phyloP scores from a whole-genome alignment of 1,139 yeast species.

The Yamadazyma mexicana region DNA sequence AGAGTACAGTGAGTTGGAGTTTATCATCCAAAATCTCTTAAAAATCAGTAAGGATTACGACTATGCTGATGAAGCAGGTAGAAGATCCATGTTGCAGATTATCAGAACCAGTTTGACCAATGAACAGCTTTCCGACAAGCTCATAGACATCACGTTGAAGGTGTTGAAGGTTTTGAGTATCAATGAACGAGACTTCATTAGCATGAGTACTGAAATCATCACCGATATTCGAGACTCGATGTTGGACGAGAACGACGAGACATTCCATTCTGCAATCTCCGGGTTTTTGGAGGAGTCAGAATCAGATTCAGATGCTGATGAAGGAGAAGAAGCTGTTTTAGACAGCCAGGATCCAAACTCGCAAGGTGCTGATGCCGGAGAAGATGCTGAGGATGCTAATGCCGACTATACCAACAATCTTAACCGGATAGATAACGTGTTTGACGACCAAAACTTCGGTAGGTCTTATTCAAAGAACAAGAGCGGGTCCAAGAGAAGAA shows the following conservation, averaged over 20 bases:
- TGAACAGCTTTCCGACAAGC: slow-evolving; percentile 52
- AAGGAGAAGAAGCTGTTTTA: slow-evolving; percentile 11
- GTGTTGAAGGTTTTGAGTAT: slow-evolving; percentile 72
- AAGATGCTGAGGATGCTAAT: slow-evolving; percentile 18
- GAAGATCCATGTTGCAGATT: slow-evolving; percentile 76
- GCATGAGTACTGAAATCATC: slow-evolving; percentile 82
- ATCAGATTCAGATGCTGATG: slow-evolving; percentile 23
- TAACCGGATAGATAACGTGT: slow-evolving; percentile 18
- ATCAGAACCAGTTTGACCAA: slow-evolving; percentile 62
- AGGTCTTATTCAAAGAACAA: slow-evolving; percentile 9
- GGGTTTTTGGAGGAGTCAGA: slow-evolving; percentile 28
- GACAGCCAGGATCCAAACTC: slow-evolving; percentile 1
- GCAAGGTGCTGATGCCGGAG: slow-evolving; percentile 13
- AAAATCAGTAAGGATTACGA: slow-evolving; percentile 72
- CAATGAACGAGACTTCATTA: slow-evolving; percentile 79
- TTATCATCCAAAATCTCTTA: slow-evolving; percentile 72
- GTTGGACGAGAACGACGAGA: slow-evolving; percentile 40
- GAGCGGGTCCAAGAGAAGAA: slow-evolving; percentile 26
- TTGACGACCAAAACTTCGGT: slow-evolving; percentile 17
- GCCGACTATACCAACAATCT: slow-evolving; percentile 22
- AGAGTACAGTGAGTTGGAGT: slow-evolving; percentile 61
- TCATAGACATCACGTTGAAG: slow-evolving; percentile 58
- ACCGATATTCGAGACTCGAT: slow-evolving; percentile 81
- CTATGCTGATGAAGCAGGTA: slow-evolving; percentile 88
- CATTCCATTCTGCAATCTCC: slow-evolving; percentile 60